A percentile compares a stretch with the other conserved stretches of the same genome.
phyloP scores from a whole-genome alignment of 2,329 filamentous ascomycete genomes.

The Akanthomyces uredinophilus region DNA sequence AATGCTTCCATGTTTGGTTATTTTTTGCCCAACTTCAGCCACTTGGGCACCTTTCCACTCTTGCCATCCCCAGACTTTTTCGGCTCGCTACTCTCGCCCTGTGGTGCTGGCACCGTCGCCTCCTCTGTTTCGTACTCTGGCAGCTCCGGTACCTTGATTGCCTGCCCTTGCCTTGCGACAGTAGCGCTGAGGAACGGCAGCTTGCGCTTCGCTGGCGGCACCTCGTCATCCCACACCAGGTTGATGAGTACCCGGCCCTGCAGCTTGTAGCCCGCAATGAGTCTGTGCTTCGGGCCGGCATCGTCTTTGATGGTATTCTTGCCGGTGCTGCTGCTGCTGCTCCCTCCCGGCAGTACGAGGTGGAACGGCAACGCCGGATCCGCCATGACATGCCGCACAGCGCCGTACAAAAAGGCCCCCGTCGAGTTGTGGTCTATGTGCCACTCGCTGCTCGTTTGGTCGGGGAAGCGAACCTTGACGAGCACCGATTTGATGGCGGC shows the following conservation, averaged over 20 bases:
- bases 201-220: slow-evolving; percentile 50
- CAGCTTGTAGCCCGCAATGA: slow-evolving; percentile 72
- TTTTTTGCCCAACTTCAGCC: slow-evolving; percentile 71
- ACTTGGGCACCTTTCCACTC: slow-evolving; percentile 57
- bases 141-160: slow-evolving; percentile 60
- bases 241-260: slow-evolving; percentile 68
- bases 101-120: slow-evolving; percentile 30
- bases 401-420: slow-evolving; percentile 65
- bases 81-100: slow-evolving; percentile 23
- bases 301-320: slow-evolving; percentile 46
- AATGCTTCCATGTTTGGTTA: slow-evolving; percentile 25
- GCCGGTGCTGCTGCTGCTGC: slow-evolving; percentile 24
- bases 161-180: slow-evolving; percentile 57
- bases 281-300: slow-evolving; percentile 40
- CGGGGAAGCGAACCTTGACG: slow-evolving; percentile 81
- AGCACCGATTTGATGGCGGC: slow-evolving; percentile 62
- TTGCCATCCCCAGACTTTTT: slow-evolving; percentile 32
- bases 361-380: slow-evolving; percentile 62
- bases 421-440: slow-evolving; percentile 65
- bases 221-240: slow-evolving; percentile 66
- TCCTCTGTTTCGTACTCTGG: slow-evolving; percentile 35
- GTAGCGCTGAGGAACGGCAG: slow-evolving; percentile 53
- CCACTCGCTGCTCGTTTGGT: slow-evolving; percentile 73
- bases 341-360: slow-evolving; percentile 57
- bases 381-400: slow-evolving; percentile 67